Base-by-base conservation (phyloP, 176 grass and related monocot species). In the Zea mays region DNA sequence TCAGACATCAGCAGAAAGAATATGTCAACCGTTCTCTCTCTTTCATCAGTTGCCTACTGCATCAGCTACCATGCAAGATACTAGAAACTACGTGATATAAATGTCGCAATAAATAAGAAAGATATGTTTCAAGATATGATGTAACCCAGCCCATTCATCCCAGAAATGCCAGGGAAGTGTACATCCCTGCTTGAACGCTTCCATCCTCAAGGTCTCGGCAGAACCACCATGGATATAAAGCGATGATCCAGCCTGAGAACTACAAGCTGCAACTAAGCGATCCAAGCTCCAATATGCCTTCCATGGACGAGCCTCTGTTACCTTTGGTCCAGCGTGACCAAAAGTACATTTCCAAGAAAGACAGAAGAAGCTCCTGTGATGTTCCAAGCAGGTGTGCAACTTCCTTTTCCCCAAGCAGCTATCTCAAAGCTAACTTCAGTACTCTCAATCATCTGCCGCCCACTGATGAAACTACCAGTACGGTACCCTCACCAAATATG, bases 11-110 rank as follows among this genome's bases (percentile, higher is more conserved):
- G 50, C 61, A 38, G 3, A 49, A 76, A 66, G 52, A 78, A 72
- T 67, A 88, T 74, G 62, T 6, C 62, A 21, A 54, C 7, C 45
- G 15, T 80, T 71, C 19, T 81, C 71, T 88, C 86, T 58, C 77
- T 88, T 85, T 88, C 86, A 76, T 27, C 47, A 76, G 77, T 81
- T 88, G n/a, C 86, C 77, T 80, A 57, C 67, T 72, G 65, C 63
- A 51, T 85, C 86, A 85, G n/a, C 65, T 76, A 80, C 47, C 33
- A 72, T 76, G 86, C 72, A 76, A 71, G 63, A 65, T 75, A 84
- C 86, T 76, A 75, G 82, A 88, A 88, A 81, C 86, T 76, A 44
- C 76, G 59, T 43, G 39, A 37, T 70, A 71, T 80, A 49, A 65
- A 65, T 88, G 14, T 35, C 67, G 65, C 65, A 88, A 77, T 88